A percentile compares a stretch with the other conserved stretches of the same genome.
Conservation (phyloP, 2,329 filamentous ascomycete genomes). For the Xylariales sp. region DNA sequence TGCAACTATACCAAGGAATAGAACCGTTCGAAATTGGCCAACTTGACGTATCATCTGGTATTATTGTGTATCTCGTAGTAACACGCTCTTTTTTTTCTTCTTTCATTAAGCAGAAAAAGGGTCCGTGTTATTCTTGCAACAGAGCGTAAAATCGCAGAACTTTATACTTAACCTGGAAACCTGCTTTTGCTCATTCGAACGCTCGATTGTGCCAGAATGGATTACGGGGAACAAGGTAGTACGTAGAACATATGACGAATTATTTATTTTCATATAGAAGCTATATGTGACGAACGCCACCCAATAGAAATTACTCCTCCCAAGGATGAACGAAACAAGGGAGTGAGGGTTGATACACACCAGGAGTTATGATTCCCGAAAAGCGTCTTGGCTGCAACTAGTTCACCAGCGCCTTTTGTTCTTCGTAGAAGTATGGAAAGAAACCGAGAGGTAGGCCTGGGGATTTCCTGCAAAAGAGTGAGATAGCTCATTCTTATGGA, state of each 20-base stretch:
- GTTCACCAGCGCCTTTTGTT: slow-evolving; percentile 21
- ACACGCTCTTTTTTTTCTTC: too few species aligned
- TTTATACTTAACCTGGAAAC: not conserved
- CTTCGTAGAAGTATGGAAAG: slow-evolving; percentile 18
- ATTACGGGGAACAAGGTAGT: not conserved
- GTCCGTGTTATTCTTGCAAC: not conserved
- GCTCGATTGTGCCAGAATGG: not conserved
- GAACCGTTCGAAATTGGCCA: not conserved
- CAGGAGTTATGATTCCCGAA: slow-evolving; percentile 35
- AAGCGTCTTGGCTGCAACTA: slow-evolving; percentile 17
- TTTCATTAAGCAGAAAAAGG: too few species aligned
- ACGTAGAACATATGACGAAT: not conserved
- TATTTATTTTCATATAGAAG: slow-evolving; percentile 24
- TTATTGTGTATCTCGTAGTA: not conserved
- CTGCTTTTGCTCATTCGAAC: not conserved
- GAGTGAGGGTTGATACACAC: slow-evolving; percentile 47
- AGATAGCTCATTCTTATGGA: slow-evolving; percentile 37
- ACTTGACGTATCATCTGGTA: not conserved
- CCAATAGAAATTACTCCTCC: slow-evolving; percentile 19
- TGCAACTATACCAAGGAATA: not conserved
- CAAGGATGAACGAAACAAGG: slow-evolving; percentile 29
- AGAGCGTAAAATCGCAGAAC: not conserved
- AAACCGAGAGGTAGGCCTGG: slow-evolving; percentile 9
- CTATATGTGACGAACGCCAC: slow-evolving; percentile 13
- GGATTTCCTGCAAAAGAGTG: slow-evolving; percentile 37